Conservation (phyloP, 306 rosid genomes). For the Citrullus colocynthis region DNA sequence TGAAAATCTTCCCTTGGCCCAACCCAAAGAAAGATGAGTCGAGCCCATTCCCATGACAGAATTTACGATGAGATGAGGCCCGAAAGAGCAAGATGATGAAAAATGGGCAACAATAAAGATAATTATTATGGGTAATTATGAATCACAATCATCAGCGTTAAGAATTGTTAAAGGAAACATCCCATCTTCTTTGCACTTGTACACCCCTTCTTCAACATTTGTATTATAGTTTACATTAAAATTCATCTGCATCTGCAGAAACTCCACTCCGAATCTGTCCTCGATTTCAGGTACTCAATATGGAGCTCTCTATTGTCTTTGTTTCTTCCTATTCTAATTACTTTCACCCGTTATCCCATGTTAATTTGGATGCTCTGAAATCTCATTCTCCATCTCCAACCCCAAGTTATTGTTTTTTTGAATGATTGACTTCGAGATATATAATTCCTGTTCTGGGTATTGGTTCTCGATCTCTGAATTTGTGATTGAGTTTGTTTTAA, state of each 20-base stretch:
- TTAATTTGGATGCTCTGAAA: background rate
- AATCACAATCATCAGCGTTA: background rate
- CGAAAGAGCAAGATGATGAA: background rate
- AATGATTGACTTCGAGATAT: background rate
- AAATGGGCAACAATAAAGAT: background rate
- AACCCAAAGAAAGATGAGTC: background rate
- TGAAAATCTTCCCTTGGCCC: background rate
- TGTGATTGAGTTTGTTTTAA: conserved; percentile 13
- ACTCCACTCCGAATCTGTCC: background rate
- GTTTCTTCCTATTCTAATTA: background rate
- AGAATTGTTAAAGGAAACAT: background rate
- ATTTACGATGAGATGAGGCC: background rate
- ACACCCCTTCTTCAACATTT: background rate
- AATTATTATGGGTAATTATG: background rate
- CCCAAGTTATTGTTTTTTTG: too few relatives aligned
- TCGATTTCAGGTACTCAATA: conserved; percentile 1
- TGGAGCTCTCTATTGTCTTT: background rate
- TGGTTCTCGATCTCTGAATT: conserved; percentile 3
- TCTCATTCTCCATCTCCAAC: background rate
- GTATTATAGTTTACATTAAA: background rate
- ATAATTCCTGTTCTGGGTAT: background rate
- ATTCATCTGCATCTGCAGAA: background rate
- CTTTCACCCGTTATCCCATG: background rate
- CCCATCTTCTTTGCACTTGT: background rate
- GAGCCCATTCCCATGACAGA: background rate